Evolutionary conservation across 2,329 filamentous ascomycete species (phyloP).

Genomic region (Fusarium sp.): DNA sequence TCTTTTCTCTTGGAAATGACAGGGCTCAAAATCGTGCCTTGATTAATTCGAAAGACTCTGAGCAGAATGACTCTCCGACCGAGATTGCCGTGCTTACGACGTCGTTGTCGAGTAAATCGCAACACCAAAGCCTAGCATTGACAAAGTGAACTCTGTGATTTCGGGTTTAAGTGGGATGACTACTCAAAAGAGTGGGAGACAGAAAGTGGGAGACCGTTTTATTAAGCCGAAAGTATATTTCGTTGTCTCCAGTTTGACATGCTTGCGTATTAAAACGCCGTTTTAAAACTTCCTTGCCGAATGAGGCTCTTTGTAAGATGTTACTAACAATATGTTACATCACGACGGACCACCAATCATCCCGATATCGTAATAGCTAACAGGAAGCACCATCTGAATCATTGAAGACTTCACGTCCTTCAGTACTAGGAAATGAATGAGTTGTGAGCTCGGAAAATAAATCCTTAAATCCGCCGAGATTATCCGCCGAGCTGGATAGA

Average conservation of each 20-base stretch:
- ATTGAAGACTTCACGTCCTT: neutral
- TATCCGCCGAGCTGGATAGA: neutral
- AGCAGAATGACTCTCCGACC: neutral
- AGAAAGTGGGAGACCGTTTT: neutral
- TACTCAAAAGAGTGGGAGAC: neutral
- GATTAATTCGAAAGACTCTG: neutral
- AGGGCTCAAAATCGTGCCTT: neutral
- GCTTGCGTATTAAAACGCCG: neutral
- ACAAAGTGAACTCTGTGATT: neutral
- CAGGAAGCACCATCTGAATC: neutral
- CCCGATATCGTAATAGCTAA: neutral
- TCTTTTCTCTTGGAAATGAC: neutral
- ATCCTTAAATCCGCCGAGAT: neutral
- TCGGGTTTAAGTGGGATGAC: neutral
- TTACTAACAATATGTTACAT: neutral
- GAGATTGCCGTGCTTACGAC: neutral
- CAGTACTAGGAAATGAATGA: too few species aligned
- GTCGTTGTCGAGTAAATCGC: neutral
- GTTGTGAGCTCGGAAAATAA: neutral
- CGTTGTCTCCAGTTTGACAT: neutral
- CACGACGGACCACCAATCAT: neutral
- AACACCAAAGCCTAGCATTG: neutral
- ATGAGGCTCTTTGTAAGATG: neutral
- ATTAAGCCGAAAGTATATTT: neutral
- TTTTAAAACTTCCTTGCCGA: neutral